phyloP scores from a whole-genome alignment of 2,329 filamentous ascomycete genomes.

The Magnaporthiopsis poae region DNA sequence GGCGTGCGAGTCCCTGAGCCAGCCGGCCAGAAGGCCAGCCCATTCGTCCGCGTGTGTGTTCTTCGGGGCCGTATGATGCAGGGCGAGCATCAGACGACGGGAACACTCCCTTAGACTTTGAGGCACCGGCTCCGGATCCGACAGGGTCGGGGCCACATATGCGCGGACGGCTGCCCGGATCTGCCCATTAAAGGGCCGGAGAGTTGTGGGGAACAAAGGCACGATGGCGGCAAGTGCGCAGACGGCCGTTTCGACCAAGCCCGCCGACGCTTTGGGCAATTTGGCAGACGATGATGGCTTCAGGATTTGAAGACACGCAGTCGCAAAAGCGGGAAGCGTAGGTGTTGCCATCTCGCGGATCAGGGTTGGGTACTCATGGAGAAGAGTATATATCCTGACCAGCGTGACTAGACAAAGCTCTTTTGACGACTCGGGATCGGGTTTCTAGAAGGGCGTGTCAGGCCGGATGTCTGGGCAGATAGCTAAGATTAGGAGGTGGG shows the following conservation, averaged over 20 bases:
- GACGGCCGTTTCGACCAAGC: slow-evolving; percentile 57
- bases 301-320: slow-evolving; percentile 59
- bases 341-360: slow-evolving; percentile 82
- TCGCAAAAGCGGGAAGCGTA: slow-evolving; percentile 64
- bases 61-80: slow-evolving; percentile 75
- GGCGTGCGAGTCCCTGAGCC: slow-evolving; percentile 56
- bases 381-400: slow-evolving; percentile 72
- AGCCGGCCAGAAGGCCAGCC: slow-evolving; percentile 53
- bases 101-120: slow-evolving; percentile 46
- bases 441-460: slow-evolving; percentile 47
- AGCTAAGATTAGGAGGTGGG: too few relatives aligned
- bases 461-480: not conserved
- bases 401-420: slow-evolving; percentile 67
- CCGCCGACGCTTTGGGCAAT: slow-evolving; percentile 29
- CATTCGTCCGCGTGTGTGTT: slow-evolving; percentile 69
- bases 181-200: slow-evolving; percentile 65
- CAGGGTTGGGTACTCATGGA: slow-evolving; percentile 72
- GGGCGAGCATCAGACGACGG: slow-evolving; percentile 55
- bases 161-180: slow-evolving; percentile 51
- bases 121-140: slow-evolving; percentile 39
- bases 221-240: slow-evolving; percentile 63
- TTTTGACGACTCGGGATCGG: slow-evolving; percentile 65
- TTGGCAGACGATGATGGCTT: slow-evolving; percentile 33
- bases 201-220: slow-evolving; percentile 71
- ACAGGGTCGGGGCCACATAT: slow-evolving; percentile 56